These are phyloP conservation scores for Hemileccinum rubropunctum DNA, from an alignment of 768 basidiomycete genomes.

Conservation along the genomic window DNA sequence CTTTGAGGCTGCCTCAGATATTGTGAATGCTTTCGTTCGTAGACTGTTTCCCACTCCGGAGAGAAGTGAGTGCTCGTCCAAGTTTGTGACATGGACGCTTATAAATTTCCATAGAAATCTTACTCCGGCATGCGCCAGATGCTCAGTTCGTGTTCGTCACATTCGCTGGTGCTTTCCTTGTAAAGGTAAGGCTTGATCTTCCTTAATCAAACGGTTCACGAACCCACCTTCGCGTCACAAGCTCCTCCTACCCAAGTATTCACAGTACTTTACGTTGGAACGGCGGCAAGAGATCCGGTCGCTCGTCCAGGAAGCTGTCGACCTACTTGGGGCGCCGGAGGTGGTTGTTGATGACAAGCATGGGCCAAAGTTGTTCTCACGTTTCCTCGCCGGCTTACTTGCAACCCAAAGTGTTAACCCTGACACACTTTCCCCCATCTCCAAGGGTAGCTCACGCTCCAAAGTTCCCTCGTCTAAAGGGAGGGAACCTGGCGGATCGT, in stretches of 20 bases:
- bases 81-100: background rate
- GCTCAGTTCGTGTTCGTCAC: constrained; percentile 77
- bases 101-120: constrained; percentile 39
- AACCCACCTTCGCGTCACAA: constrained; percentile 23
- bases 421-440: constrained; percentile 10
- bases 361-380: constrained; percentile 76
- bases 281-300: constrained; percentile 59
- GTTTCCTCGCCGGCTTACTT: constrained; percentile 72
- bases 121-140: constrained; percentile 73
- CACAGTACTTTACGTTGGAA: constrained; percentile 54
- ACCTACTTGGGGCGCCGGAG: constrained; percentile 65
- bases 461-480: constrained; percentile 8
- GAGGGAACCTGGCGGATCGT: constrained; percentile 7
- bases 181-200: constrained; percentile 51
- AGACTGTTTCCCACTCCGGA: constrained; percentile 50
- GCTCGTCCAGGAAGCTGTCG: constrained; percentile 62
- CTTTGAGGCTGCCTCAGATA: constrained; percentile 61
- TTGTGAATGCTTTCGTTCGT: constrained; percentile 58
- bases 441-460: constrained; percentile 16
- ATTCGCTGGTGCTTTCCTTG: constrained; percentile 78
- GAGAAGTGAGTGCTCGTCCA: constrained; percentile 43
- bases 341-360: constrained; percentile 80
- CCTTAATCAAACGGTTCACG: background rate
- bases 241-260: constrained; percentile 79
- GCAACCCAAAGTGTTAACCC: constrained; percentile 48